These are phyloP conservation scores for Candida pseudofarinosa DNA, from an alignment of 805 yeast species.

Conservation along the genomic window DNA sequence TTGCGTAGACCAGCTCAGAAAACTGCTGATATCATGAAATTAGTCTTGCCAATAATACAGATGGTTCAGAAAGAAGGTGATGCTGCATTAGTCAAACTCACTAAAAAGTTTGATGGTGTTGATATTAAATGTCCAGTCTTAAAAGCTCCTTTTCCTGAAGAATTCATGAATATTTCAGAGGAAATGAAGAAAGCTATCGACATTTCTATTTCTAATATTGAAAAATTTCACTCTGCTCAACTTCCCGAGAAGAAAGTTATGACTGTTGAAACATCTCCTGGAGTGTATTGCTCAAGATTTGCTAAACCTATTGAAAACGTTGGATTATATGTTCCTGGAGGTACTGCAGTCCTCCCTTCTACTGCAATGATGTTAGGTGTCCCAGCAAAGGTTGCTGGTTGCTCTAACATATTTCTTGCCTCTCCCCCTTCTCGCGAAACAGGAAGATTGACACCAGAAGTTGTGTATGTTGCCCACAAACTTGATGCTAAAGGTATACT, in stretches of 20 bases:
- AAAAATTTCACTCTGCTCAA: constrained; percentile 92
- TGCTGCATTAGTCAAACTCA: constrained; percentile 78
- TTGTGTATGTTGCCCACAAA: constrained; percentile 94
- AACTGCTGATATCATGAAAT: constrained; percentile 85
- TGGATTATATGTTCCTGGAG: constrained; percentile 97
- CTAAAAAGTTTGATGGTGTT: constrained; percentile 90
- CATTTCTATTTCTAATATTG: constrained; percentile 81
- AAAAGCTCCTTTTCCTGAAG: constrained; percentile 81
- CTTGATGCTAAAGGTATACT: constrained; percentile 89
- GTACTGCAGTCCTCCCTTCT: constrained; percentile 96
- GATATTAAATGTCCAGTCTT: constrained; percentile 66
- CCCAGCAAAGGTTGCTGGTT: constrained; percentile 97
- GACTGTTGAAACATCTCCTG: constrained; percentile 88
- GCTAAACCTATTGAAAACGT: constrained; percentile 93
- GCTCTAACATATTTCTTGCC: constrained; percentile 86
- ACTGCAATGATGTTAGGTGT: constrained; percentile 98
- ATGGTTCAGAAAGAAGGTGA: constrained; percentile 79
- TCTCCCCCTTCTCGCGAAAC: constrained; percentile 89
- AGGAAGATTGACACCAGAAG: constrained; percentile 94
- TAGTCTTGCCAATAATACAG: constrained; percentile 86
- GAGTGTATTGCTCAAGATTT: constrained; percentile 90
- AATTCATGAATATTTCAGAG: constrained; percentile 65
- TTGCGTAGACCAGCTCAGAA: constrained; percentile 93
- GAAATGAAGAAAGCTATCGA: constrained; percentile 84
- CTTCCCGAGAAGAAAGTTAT: constrained; percentile 63